Evolutionary conservation across 2,329 filamentous ascomycete species (phyloP), one percentile per base, ranked within the genome.

Genomic region (Gaeumannomyces tritici): DNA sequence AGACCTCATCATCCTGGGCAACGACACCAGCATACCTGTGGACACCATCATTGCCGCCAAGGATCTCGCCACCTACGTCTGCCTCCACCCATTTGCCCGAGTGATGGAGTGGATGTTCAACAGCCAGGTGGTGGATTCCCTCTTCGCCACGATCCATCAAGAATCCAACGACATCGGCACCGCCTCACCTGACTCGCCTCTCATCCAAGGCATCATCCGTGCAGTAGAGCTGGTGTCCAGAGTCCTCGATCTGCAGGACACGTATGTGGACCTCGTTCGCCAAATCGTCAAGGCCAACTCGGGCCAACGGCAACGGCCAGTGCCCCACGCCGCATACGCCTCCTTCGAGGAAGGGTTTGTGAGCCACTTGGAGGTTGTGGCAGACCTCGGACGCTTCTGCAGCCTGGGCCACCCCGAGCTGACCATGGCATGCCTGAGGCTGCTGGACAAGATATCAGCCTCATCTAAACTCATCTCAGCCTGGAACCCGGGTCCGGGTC

Each of bases 81-180:
- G 87, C 28, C 83, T 96, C 61, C 96, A 99, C 75, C 93, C 96
- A 0, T 99, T 98, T 70, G 87, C 90, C 3, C 86, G 96, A 64
- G 88, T 96, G 21, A 97, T 98, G 90, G 95, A 99, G 71, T 98
- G 95, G 92, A 85, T 99, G 75, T 96, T 96, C 74, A 97, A 96
- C 71, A 91, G 96, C 70, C 91, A 89, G 66, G 90, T 97, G 27
- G 85, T 96, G 69, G 84, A 84, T 66, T 85, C 88, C 18, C 76
- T 99, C 2, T 93, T 97, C 73, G 82, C 85, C 63, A 85, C 89
- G 13, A 85, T 95, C 33, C 89, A 93, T 67, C 89, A 96, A 71
- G 85, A 93, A 67, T 77, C 88, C 21, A 79, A 82, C 9, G 87
- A 90, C 63, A 83, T 97, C 55, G 85, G 89, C 65, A 86, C 84